Conservation (phyloP, 2,329 filamentous ascomycete genomes). For the Tolypocladium endophyticum region DNA sequence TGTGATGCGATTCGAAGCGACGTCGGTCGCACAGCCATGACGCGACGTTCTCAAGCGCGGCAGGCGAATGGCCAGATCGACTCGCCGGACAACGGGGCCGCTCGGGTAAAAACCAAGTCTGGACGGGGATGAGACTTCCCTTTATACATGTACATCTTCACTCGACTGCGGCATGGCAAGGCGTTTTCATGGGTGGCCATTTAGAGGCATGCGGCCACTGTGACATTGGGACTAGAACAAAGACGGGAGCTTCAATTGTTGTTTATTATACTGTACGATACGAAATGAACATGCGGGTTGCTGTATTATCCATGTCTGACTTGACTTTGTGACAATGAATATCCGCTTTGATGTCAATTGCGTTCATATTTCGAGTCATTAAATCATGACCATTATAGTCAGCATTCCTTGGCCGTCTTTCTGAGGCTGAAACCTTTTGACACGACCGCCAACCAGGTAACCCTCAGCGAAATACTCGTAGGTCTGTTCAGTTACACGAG, state of each 20-base stretch:
- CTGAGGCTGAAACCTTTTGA: too few relatives aligned
- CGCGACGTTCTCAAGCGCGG: background rate
- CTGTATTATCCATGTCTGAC: background rate
- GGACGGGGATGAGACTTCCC: conserved; percentile 8
- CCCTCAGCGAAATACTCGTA: too few relatives aligned
- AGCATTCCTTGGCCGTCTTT: too few relatives aligned
- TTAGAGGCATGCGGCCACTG: conserved; percentile 16
- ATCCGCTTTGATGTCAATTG: background rate
- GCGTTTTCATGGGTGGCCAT: conserved; percentile 30
- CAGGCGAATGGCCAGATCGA: background rate
- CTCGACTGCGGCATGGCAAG: conserved; percentile 43
- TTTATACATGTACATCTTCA: conserved; percentile 38
- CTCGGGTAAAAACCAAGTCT: background rate
- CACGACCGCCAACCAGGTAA: too few relatives aligned
- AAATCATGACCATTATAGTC: too few relatives aligned
- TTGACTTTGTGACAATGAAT: background rate
- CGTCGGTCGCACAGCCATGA: background rate
- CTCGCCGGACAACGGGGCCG: background rate
- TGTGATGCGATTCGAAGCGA: background rate
- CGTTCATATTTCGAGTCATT: background rate
- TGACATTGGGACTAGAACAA: conserved; percentile 13
- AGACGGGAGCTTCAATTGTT: conserved; percentile 2
- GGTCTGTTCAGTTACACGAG: too few relatives aligned
- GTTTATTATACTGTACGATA: conserved; percentile 8
- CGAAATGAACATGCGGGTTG: background rate